A percentile compares a stretch with the other conserved stretches of the same genome.
These are phyloP conservation scores for Metschnikowia santaceciliae DNA, from an alignment of 805 yeast species.

Conservation along the genomic window DNA sequence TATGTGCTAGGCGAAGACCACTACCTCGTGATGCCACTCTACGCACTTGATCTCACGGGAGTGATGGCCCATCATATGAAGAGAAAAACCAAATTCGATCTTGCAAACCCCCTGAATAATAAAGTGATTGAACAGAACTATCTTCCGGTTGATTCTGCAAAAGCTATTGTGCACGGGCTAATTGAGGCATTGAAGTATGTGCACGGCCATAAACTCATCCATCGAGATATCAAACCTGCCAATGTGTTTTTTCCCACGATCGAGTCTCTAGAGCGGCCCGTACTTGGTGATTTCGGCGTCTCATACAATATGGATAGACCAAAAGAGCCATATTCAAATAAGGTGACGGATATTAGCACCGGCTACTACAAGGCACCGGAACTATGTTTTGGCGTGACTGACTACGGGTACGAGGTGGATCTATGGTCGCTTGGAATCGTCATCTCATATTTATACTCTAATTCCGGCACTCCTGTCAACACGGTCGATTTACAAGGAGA, in stretches of 20 bases:
- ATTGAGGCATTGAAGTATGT: constrained; percentile 25
- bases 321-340: constrained; percentile 40
- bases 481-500: constrained; percentile 7
- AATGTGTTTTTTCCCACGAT: constrained; percentile 29
- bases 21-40: constrained; percentile 30
- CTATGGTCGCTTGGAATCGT: constrained; percentile 71
- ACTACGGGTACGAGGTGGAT: constrained; percentile 57
- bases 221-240: constrained; percentile 40
- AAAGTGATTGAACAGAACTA: constrained; percentile 10
- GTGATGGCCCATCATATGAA: constrained; percentile 21
- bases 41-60: constrained; percentile 24
- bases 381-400: constrained; percentile 53
- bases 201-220: constrained; percentile 34
- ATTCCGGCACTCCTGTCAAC: constrained; percentile 29
- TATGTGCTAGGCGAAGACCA: constrained; percentile 29
- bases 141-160: constrained; percentile 13
- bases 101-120: constrained; percentile 20
- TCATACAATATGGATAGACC: constrained; percentile 24
- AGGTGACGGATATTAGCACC: constrained; percentile 60
- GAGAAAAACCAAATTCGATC: constrained; percentile 23
- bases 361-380: constrained; percentile 74
- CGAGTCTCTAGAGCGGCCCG: constrained; percentile 21
- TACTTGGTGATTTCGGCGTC: constrained; percentile 66
- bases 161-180: constrained; percentile 17
- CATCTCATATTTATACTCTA: constrained; percentile 47